Percentiles rank a stretch among this genome's conserved stretches.
Conservation (phyloP, 768 basidiomycete species). For the Lanmaoa pseudosensibilis region DNA sequence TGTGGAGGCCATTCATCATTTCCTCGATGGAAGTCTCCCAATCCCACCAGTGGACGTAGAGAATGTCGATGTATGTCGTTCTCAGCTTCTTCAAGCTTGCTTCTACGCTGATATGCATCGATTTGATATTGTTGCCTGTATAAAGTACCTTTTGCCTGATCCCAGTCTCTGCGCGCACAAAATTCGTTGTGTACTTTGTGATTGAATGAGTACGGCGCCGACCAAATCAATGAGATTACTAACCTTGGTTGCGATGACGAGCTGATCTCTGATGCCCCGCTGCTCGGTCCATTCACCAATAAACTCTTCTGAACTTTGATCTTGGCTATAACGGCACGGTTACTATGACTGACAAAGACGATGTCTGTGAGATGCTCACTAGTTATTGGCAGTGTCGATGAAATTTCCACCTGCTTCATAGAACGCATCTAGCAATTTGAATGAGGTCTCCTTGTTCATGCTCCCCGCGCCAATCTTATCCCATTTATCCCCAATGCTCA, state of each 20-base stretch:
- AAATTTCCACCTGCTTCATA: conserved; percentile 49
- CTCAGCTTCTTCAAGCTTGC: conserved; percentile 26
- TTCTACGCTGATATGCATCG: conserved; percentile 40
- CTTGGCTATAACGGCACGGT: conserved; percentile 27
- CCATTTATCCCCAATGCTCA: conserved; percentile 50
- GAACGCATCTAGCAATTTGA: conserved; percentile 48
- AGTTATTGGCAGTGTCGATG: conserved; percentile 49
- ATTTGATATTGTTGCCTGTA: conserved; percentile 50
- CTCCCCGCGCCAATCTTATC: conserved; percentile 36
- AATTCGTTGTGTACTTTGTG: conserved; percentile 28
- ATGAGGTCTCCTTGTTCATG: conserved; percentile 43
- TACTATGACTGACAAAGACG: not conserved
- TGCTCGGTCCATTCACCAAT: conserved; percentile 50
- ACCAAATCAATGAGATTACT: not conserved
- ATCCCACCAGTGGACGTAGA: conserved; percentile 36
- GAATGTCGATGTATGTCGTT: conserved; percentile 23
- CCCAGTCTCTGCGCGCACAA: conserved; percentile 7
- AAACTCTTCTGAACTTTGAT: conserved; percentile 43
- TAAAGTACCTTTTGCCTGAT: conserved; percentile 39
- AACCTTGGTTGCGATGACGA: conserved; percentile 46
- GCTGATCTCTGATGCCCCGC: conserved; percentile 43
- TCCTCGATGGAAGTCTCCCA: conserved; percentile 42
- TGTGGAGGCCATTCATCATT: conserved; percentile 40
- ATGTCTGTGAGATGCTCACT: conserved; percentile 28
- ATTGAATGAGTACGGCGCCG: not conserved